These are phyloP conservation scores for Purpureocillium takamizusanense DNA, from an alignment of 2,329 filamentous ascomycete genomes.

Conservation along the genomic window DNA sequence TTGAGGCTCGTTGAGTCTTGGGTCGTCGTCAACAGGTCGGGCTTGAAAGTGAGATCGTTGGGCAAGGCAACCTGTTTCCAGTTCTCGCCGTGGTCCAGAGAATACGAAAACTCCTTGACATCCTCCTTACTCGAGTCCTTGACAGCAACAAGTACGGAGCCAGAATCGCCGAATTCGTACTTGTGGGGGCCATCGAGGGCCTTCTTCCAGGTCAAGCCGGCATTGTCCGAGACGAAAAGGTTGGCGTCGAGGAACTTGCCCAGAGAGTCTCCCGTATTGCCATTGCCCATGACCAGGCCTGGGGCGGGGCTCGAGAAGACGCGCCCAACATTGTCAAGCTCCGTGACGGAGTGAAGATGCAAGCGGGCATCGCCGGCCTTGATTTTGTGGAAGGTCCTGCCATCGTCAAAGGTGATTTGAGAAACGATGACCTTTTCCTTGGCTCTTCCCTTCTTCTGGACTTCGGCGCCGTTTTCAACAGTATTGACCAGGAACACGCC, in stretches of 20 bases:
- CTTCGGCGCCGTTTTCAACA: conserved; percentile 76
- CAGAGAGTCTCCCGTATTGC: conserved; percentile 74
- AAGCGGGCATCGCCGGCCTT: conserved; percentile 60
- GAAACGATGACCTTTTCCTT: conserved; percentile 61
- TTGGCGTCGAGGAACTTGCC: conserved; percentile 63
- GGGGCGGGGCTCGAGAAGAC: conserved; percentile 92
- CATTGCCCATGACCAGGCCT: conserved; percentile 87
- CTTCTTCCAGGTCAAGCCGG: conserved; percentile 74
- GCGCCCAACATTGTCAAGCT: conserved; percentile 70
- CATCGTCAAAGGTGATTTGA: conserved; percentile 91
- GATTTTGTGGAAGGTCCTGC: conserved; percentile 70
- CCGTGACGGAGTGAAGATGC: conserved; percentile 88
- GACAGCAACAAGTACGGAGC: conserved; percentile 78
- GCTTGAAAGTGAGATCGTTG: conserved; percentile 56
- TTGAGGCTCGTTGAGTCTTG: conserved; percentile 89
- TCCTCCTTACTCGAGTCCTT: conserved; percentile 60
- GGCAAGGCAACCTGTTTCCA: conserved; percentile 70
- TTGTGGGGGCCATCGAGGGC: conserved; percentile 76
- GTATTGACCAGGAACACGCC: conserved; percentile 86
- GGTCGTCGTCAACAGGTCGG: conserved; percentile 72
- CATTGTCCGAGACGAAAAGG: conserved; percentile 84
- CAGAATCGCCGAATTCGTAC: conserved; percentile 93
- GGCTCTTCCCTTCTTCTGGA: conserved; percentile 41
- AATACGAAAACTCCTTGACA: conserved; percentile 57
- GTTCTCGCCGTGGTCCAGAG: conserved; percentile 77